Conservation (phyloP, 2,329 filamentous ascomycete species). For the Pseudogymnoascus sp. region DNA sequence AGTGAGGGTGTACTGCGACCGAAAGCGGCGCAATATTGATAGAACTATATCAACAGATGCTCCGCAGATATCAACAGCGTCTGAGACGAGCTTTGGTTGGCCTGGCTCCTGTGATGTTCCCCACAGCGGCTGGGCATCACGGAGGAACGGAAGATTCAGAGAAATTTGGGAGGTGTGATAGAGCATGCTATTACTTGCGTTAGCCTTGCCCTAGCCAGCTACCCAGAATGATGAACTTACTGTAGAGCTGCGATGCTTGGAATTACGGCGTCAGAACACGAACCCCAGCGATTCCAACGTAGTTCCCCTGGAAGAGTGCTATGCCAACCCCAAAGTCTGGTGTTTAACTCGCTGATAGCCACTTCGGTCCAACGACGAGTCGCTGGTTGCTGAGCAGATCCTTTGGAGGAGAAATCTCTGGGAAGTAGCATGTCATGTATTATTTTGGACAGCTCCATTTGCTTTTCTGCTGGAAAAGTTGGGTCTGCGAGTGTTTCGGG, state of each 20-base stretch:
- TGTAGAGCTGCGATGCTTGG: constrained; percentile 14
- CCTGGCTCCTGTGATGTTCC: not conserved
- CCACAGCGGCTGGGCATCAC: not conserved
- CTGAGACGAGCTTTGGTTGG: not conserved
- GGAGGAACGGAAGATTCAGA: not conserved
- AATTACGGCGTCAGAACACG: constrained; percentile 10
- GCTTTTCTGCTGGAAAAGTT: not conserved
- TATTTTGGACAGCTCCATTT: constrained; percentile 2
- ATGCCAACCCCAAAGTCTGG: constrained; percentile 13
- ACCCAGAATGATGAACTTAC: not conserved
- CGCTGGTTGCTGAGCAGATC: not conserved
- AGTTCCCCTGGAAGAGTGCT: constrained; percentile 8
- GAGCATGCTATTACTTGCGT: constrained; percentile 7
- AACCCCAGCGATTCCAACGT: constrained; percentile 16
- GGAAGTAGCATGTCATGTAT: constrained; percentile 7
- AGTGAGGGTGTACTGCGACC: constrained; percentile 12
- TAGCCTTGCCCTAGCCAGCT: not conserved
- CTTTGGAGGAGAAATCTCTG: not conserved
- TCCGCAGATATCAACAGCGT: constrained; percentile 8
- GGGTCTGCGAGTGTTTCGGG: not conserved
- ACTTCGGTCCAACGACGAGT: constrained; percentile 9
- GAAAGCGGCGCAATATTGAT: constrained; percentile 15
- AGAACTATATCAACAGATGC: constrained; percentile 12
- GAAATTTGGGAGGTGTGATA: constrained; percentile 7
- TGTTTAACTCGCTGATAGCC: constrained; percentile 12